Percentiles rank a stretch among this genome's conserved stretches.
Evolutionary conservation across 495 filamentous ascomycete species (phyloP).

Genomic region (Bryoglossum gracile): DNA sequence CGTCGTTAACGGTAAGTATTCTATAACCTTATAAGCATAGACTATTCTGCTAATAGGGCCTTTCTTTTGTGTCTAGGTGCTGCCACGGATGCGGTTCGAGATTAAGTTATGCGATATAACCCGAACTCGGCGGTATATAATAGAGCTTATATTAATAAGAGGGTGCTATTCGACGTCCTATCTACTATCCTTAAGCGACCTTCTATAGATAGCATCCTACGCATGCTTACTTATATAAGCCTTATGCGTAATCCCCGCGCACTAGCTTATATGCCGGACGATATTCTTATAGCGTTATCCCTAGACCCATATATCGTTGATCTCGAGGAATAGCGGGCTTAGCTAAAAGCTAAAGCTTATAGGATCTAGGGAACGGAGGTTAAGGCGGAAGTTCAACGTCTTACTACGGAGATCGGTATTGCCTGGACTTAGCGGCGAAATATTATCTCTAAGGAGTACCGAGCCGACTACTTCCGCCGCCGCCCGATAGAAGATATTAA

Average conservation of each 20-base stretch:
- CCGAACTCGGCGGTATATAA: constrained; percentile 21
- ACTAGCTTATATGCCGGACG: constrained; percentile 17
- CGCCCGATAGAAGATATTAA: neutral
- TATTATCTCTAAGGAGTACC: neutral
- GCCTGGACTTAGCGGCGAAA: neutral
- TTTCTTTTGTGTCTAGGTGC: constrained; percentile 11
- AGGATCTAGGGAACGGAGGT: constrained; percentile 5
- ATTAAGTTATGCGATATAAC: constrained; percentile 26
- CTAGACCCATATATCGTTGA: constrained; percentile 21
- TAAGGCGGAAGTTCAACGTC: constrained; percentile 8
- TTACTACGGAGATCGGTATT: neutral
- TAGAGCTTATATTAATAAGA: constrained; percentile 19
- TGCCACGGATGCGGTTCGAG: constrained; percentile 22
- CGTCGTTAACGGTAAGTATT: constrained; percentile 6
- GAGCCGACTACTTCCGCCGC: neutral
- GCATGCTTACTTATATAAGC: constrained; percentile 22
- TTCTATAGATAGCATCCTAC: constrained; percentile 10
- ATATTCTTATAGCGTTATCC: constrained; percentile 14
- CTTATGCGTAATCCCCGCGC: constrained; percentile 25
- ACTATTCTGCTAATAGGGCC: constrained; percentile 6
- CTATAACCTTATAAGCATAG: neutral
- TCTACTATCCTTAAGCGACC: constrained; percentile 18
- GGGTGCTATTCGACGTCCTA: constrained; percentile 10
- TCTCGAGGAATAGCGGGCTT: constrained; percentile 19
- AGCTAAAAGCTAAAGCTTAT: constrained; percentile 19